These are phyloP conservation scores for Fusarium protoensiforme DNA, from an alignment of 2,329 filamentous ascomycete species.

Conservation along the genomic window DNA sequence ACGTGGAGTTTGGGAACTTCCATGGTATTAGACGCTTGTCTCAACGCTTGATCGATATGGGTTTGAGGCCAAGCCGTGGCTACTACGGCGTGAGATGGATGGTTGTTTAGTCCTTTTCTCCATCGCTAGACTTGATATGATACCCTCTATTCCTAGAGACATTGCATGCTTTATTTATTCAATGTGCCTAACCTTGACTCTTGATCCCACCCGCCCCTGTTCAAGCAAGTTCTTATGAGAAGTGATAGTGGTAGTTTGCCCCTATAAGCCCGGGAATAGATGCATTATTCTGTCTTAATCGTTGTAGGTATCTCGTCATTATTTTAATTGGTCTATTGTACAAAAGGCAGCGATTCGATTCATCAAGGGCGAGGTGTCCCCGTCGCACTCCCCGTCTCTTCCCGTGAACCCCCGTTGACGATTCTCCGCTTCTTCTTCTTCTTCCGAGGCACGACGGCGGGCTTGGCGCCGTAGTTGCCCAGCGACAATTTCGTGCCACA, in stretches of 20 bases:
- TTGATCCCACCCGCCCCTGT: background rate
- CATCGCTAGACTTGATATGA: conserved; percentile 36
- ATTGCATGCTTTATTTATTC: background rate
- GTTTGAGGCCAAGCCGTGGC: background rate
- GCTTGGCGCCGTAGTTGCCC: conserved; percentile 80
- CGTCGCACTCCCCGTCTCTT: conserved; percentile 68
- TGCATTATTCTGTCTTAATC: background rate
- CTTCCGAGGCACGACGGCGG: conserved; percentile 76
- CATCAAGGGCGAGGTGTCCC: conserved; percentile 64
- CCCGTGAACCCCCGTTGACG: conserved; percentile 62
- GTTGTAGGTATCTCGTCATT: conserved; percentile 38
- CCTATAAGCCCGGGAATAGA: background rate
- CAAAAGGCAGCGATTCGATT: background rate
- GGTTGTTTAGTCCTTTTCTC: background rate
- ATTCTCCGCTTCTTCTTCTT: conserved; percentile 83
- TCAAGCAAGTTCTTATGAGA: background rate
- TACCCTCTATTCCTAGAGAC: conserved; percentile 42
- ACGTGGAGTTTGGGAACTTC: background rate
- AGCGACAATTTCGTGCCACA: conserved; percentile 83
- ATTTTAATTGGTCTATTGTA: conserved; percentile 39
- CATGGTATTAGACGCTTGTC: background rate
- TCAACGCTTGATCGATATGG: background rate
- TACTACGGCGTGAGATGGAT: background rate
- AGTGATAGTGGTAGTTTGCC: background rate
- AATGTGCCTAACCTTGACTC: background rate